Percentiles rank a stretch among this genome's conserved stretches.
Conservation (phyloP, 352 stramenopile species). For the Blastocystis sp. region DNA sequence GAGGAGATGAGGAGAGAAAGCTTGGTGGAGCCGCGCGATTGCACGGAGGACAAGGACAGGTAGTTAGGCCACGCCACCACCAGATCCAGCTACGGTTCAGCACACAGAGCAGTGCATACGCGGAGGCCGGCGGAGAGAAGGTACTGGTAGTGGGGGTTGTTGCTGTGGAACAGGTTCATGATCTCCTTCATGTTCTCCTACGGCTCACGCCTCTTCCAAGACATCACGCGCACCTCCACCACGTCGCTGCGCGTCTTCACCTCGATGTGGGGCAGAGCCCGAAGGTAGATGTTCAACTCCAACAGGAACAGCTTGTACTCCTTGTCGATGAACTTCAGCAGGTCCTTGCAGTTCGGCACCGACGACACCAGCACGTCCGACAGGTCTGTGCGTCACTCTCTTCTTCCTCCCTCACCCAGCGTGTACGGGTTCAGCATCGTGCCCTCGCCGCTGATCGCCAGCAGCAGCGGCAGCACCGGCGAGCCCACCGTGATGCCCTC, state of each 20-base stretch:
- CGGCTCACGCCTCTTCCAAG: background rate
- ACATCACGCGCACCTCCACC: background rate
- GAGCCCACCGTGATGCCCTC: conserved; percentile 23
- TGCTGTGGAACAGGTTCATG: conserved; percentile 58
- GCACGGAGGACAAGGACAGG: background rate
- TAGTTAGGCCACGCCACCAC: conserved; percentile 33
- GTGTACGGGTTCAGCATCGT: conserved; percentile 38
- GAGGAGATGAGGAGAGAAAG: background rate
- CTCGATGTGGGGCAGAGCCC: background rate
- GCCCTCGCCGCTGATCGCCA: conserved; percentile 23
- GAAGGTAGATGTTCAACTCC: conserved; percentile 21
- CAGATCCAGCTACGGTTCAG: conserved; percentile 11
- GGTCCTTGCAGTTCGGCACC: conserved; percentile 52
- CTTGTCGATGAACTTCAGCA: conserved; percentile 50
- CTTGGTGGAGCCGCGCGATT: background rate
- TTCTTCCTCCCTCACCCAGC: background rate
- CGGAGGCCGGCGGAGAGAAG: conserved; percentile 35
- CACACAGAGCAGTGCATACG: background rate
- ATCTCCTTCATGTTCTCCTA: conserved; percentile 57
- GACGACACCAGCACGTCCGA: conserved; percentile 34
- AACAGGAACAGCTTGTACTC: conserved; percentile 55
- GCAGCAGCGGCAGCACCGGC: conserved; percentile 2
- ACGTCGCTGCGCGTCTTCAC: conserved; percentile 6
- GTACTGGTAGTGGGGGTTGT: conserved; percentile 44
- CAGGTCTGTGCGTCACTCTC: background rate